These are phyloP conservation scores for Cercospora berteroae DNA, from an alignment of 2,329 filamentous ascomycete species.

Conservation along the genomic window DNA sequence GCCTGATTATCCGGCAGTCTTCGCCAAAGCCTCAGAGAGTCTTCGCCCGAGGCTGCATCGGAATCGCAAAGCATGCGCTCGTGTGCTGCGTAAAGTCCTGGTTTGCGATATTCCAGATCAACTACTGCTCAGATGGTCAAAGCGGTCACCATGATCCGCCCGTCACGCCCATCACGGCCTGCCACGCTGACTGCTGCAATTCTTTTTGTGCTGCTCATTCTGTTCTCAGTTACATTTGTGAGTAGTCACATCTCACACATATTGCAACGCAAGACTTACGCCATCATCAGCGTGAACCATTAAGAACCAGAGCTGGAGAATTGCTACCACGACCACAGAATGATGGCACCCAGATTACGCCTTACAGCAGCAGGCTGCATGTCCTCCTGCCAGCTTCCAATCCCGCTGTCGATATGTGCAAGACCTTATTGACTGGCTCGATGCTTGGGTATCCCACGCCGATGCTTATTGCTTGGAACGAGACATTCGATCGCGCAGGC, in stretches of 20 bases:
- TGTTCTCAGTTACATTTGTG: conserved; percentile 4
- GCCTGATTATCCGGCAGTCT: background rate
- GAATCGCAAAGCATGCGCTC: background rate
- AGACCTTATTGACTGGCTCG: conserved; percentile 22
- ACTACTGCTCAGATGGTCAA: conserved; percentile 4
- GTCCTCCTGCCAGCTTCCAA: conserved; percentile 25
- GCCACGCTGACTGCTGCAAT: background rate
- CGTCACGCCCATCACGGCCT: conserved; percentile 4
- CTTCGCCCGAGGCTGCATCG: background rate
- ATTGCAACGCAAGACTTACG: background rate
- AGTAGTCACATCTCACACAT: background rate
- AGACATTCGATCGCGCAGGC: conserved; percentile 16
- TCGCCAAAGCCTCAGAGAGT: background rate
- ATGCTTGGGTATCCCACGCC: conserved; percentile 25
- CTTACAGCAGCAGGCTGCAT: conserved; percentile 23
- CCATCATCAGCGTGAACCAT: background rate
- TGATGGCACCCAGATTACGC: background rate
- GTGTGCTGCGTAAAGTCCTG: background rate
- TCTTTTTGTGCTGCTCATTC: background rate
- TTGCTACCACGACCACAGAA: background rate
- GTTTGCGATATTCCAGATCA: background rate
- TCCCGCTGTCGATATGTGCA: conserved; percentile 23
- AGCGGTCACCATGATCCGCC: conserved; percentile 8
- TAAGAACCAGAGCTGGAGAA: background rate
- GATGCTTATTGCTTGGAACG: conserved; percentile 27